Percentiles rank a stretch among this genome's conserved stretches.
These are phyloP conservation scores for Cadophora sp. DNA, from an alignment of 2,329 filamentous ascomycete species.

Conservation along the genomic window DNA sequence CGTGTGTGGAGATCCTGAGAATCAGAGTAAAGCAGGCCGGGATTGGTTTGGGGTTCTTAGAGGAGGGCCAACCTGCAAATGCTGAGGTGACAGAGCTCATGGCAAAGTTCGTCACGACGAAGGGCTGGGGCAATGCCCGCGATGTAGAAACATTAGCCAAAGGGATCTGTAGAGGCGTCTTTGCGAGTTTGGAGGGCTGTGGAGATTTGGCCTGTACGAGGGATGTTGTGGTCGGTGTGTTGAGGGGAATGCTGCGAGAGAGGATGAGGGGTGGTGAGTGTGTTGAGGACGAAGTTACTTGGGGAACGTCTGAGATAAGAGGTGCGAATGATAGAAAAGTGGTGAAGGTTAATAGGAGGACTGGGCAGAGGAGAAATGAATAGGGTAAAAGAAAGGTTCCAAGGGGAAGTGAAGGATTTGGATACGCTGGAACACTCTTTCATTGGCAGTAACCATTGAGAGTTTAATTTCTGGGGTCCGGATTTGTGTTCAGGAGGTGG, in stretches of 20 bases:
- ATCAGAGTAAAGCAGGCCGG: slow-evolving; percentile 18
- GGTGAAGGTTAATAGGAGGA: not conserved
- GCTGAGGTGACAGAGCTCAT: not conserved
- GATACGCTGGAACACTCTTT: no score
- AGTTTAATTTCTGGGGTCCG: not conserved
- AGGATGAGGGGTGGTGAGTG: slow-evolving; percentile 12
- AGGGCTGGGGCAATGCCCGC: slow-evolving; percentile 57
- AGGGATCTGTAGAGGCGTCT: slow-evolving; percentile 19
- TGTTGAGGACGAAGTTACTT: not conserved
- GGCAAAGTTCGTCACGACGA: not conserved
- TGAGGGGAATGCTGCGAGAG: slow-evolving; percentile 27
- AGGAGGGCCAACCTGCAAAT: not conserved
- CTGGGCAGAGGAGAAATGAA: not conserved
- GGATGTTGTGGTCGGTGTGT: slow-evolving; percentile 3
- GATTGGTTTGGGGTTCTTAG: not conserved
- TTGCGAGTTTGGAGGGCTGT: slow-evolving; percentile 9
- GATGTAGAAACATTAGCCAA: slow-evolving; percentile 55
- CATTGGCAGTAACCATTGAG: not conserved
- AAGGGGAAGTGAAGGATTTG: no score
- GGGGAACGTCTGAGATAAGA: not conserved
- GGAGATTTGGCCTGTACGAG: slow-evolving; percentile 21
- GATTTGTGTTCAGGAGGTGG: no score
- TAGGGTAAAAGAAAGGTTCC: no score
- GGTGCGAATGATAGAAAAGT: not conserved
- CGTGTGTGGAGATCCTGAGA: slow-evolving; percentile 29